phyloP scores from a whole-genome alignment of 2,329 filamentous ascomycete genomes.

The Arthrobotrys megalospora region DNA sequence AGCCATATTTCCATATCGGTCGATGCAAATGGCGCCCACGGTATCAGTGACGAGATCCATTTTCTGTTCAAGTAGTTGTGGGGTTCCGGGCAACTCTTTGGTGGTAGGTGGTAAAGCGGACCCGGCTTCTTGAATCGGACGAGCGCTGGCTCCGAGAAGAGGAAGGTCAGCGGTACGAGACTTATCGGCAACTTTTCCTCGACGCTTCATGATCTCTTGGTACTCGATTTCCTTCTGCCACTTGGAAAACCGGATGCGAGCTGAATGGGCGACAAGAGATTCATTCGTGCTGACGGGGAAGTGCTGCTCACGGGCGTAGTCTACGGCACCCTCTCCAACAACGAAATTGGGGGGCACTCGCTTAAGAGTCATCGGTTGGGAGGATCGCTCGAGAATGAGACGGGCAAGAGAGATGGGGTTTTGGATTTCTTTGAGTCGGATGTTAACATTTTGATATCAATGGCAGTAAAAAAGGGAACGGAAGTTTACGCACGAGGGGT shows the following conservation, averaged over 20 bases:
- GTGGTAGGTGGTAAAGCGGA: slow-evolving; percentile 40
- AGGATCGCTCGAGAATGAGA: slow-evolving; percentile 83
- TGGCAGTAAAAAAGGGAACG: slow-evolving; percentile 8
- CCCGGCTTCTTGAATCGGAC: slow-evolving; percentile 44
- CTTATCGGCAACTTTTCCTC: slow-evolving; percentile 64
- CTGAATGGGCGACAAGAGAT: slow-evolving; percentile 82
- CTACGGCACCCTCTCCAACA: slow-evolving; percentile 84
- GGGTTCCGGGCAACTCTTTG: slow-evolving; percentile 23
- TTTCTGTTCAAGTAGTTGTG: slow-evolving; percentile 63
- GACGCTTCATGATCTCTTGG: slow-evolving; percentile 75
- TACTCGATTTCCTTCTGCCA: slow-evolving; percentile 79
- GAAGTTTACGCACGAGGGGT: slow-evolving; percentile 78
- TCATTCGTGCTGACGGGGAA: slow-evolving; percentile 82
- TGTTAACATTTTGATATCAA: slow-evolving; percentile 42
- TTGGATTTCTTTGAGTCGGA: slow-evolving; percentile 75
- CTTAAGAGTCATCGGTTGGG: slow-evolving; percentile 82
- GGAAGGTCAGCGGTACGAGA: slow-evolving; percentile 52
- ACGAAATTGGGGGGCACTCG: slow-evolving; percentile 94
- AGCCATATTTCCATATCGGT: slow-evolving; percentile 87
- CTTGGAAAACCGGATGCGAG: slow-evolving; percentile 81
- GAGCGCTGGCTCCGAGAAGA: slow-evolving; percentile 24
- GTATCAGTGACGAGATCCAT: slow-evolving; percentile 87
- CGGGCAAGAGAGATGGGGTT: slow-evolving; percentile 93
- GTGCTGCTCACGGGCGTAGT: slow-evolving; percentile 86
- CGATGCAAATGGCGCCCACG: slow-evolving; percentile 94